A percentile compares a stretch with the other conserved stretches of the same genome.
Evolutionary conservation across 306 rosid genomes (phyloP).

Genomic region (Malus fusca): DNA sequence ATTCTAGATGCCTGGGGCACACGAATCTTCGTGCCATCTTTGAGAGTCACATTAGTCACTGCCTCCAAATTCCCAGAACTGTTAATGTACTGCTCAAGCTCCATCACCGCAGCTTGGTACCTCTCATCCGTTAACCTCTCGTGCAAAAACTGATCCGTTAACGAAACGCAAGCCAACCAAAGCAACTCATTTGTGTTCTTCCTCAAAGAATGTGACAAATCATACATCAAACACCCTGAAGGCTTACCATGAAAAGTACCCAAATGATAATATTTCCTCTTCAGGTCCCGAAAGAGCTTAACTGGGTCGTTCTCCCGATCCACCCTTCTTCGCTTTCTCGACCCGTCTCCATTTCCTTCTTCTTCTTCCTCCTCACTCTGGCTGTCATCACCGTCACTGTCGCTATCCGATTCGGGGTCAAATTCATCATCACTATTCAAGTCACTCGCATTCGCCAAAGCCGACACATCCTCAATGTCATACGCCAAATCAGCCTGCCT

Average conservation of each 20-base stretch:
- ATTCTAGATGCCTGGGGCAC: slow-evolving; percentile 57
- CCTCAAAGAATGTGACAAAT: slow-evolving; percentile 69
- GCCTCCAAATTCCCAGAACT: slow-evolving; percentile 80
- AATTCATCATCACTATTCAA: slow-evolving; percentile 44
- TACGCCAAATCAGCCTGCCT: slow-evolving; percentile 70
- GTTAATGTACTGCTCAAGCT: slow-evolving; percentile 81
- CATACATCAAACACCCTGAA: slow-evolving; percentile 91
- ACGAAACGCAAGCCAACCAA: slow-evolving; percentile 79
- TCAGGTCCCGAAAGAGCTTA: slow-evolving; percentile 46
- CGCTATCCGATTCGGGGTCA: slow-evolving; percentile 39
- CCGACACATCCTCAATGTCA: slow-evolving; percentile 56
- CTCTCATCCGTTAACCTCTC: slow-evolving; percentile 88
- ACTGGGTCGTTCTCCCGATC: slow-evolving; percentile 45
- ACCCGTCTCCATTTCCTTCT: slow-evolving; percentile 23
- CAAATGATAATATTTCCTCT: slow-evolving; percentile 61
- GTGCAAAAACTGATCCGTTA: slow-evolving; percentile 89
- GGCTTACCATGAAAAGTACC: slow-evolving; percentile 96
- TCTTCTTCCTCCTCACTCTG: slow-evolving; percentile 49
- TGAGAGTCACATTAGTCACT: slow-evolving; percentile 62
- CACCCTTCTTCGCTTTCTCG: slow-evolving; percentile 47
- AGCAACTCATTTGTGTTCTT: slow-evolving; percentile 83
- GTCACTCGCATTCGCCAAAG: slow-evolving; percentile 60
- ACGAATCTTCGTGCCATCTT: slow-evolving; percentile 81
- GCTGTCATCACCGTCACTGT: slow-evolving; percentile 36
- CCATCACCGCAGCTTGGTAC: slow-evolving; percentile 86